A percentile compares a stretch with the other conserved stretches of the same genome.
phyloP scores from a whole-genome alignment of 768 basidiomycete genomes.

The Trametes cingulata region DNA sequence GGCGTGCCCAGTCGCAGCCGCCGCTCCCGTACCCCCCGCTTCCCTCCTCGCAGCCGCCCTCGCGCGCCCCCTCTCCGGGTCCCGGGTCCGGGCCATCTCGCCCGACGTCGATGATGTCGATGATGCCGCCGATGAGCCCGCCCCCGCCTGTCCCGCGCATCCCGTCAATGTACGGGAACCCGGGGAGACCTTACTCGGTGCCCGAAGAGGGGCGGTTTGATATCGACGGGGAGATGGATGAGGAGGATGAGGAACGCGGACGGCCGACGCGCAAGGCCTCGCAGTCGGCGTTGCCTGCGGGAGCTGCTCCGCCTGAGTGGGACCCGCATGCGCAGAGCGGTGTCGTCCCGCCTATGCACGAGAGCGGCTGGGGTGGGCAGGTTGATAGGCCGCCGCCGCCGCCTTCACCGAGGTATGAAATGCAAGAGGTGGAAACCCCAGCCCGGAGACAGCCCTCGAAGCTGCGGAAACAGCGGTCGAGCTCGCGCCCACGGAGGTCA shows the following conservation, averaged over 20 bases:
- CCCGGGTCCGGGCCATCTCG: slow-evolving; percentile 28
- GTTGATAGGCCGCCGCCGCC: neutral
- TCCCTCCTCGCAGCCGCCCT: slow-evolving; percentile 15
- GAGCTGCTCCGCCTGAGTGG: neutral
- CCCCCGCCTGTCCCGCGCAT: slow-evolving; percentile 30
- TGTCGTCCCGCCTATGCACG: neutral
- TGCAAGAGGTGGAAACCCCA: neutral
- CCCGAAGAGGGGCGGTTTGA: neutral
- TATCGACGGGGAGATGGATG: neutral
- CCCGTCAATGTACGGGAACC: slow-evolving; percentile 18
- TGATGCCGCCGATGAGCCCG: neutral
- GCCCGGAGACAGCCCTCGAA: slow-evolving; percentile 7
- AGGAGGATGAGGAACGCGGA: neutral
- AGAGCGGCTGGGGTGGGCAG: neutral
- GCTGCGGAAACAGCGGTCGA: slow-evolving; percentile 2
- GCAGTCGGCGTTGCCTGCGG: neutral
- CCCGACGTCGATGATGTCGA: slow-evolving; percentile 13
- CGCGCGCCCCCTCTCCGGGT: slow-evolving; percentile 22
- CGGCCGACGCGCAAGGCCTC: neutral
- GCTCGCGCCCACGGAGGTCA: neutral
- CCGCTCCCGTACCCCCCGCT: slow-evolving; percentile 1
- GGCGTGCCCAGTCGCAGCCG: slow-evolving; percentile 21
- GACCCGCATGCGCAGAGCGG: slow-evolving; percentile 1
- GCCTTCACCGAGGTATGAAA: neutral
- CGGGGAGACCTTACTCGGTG: neutral